Evolutionary conservation across 2,329 filamentous ascomycete genomes (phyloP), one percentile per base, ranked within the genome.

Genomic region (Myriangium duriaei): DNA sequence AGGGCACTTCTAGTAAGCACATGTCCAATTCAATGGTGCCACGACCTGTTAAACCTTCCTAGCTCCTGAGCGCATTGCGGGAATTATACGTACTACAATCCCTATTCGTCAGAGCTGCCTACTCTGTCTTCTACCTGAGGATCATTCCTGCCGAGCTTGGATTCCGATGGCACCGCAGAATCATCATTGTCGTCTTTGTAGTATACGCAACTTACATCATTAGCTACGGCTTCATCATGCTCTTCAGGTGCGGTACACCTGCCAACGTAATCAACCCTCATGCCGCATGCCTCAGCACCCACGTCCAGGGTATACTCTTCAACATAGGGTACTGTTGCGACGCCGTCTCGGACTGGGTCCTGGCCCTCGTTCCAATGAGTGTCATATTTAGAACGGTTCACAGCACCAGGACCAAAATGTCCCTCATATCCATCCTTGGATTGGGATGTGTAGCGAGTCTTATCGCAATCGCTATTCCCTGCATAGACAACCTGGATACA

Each of bases 301-400:
- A 7, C 7, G 7, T 26, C 7, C 21, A 26, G 21, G 7, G 7
- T 7, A 7, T 7, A 7, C 7, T 26, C n/a, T 26, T 26, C 21
- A 7, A 26, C 7, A n/a, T 7, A 7, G n/a, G 7, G 21, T 26
- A 26, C 21, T 26, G 7, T n/a, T n/a, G 7, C 7, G 21, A 26
- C 21, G 21, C 21, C 7, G 7, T 26, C 7, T 7, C 32, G 30
- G 55, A 62, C 45, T 50, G 49, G 42, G 39, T 51, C 36, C 48
- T 61, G 31, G 55, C 55, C 13, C 47, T 57, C 13, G 54, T 65
- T 9, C 62, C 63, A 2, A 53, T 57, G 4, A 50, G 57, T 28
- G 42, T 65, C 16, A 49, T 66, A 30, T 57, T 53, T 46, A 56
- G 58, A 13, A 50, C 61, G 6, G 54, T 60, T 32, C 59, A 66